These are phyloP conservation scores for Panicum virgatum DNA, from an alignment of 202 grass and related monocot genomes.

Conservation along the genomic window DNA sequence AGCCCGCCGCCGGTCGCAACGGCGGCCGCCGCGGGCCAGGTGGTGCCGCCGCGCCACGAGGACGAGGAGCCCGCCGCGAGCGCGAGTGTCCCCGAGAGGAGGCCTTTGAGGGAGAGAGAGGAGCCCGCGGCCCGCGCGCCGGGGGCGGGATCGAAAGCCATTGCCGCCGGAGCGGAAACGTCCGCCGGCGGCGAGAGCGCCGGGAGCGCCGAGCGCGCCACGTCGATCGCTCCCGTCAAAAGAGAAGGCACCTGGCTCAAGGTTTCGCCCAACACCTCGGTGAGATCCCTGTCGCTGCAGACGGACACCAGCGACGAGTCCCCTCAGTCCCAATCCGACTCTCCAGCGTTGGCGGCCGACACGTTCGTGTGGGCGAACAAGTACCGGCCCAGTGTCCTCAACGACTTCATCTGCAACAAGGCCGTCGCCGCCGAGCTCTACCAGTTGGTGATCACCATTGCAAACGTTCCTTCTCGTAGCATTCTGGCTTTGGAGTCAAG, in stretches of 20 bases:
- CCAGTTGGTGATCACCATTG: constrained; percentile 39
- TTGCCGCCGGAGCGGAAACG: constrained; percentile 1
- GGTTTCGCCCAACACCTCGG: background rate
- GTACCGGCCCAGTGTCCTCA: constrained; percentile 48
- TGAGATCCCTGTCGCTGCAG: background rate
- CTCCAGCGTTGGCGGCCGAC: background rate
- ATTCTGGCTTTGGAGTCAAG: background rate
- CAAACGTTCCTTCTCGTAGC: background rate
- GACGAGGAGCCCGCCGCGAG: background rate
- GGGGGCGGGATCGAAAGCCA: background rate
- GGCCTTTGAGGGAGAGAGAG: constrained; percentile 69
- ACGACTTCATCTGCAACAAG: constrained; percentile 68
- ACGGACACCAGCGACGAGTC: constrained; percentile 11
- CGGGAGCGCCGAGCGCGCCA: constrained; percentile 3
- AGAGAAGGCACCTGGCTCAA: constrained; percentile 28
- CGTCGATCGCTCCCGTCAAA: background rate
- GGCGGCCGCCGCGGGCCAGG: background rate
- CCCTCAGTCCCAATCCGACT: background rate
- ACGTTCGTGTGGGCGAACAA: constrained; percentile 62
- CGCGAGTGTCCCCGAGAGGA: constrained; percentile 32
- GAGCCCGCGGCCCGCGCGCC: constrained; percentile 1
- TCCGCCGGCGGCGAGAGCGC: background rate
- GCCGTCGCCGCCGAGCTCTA: constrained; percentile 36
- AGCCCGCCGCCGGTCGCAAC: background rate
- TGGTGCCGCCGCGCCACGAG: background rate